Base-by-base conservation (phyloP, 2,329 filamentous ascomycete genomes). In the Graphilbum sp. region DNA sequence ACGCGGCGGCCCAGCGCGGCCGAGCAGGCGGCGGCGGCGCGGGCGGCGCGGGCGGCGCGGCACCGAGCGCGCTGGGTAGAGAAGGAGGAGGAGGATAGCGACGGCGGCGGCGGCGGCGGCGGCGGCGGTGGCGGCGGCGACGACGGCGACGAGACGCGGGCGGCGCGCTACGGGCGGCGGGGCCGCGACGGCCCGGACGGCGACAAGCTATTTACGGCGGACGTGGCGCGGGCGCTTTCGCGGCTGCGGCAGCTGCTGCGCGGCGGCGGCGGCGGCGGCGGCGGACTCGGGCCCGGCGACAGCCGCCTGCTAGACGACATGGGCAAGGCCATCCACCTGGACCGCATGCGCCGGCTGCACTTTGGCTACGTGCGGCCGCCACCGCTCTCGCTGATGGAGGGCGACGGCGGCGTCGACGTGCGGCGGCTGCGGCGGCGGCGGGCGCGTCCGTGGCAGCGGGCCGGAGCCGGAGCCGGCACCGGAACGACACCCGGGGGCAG, bases 281-380 rank as follows among this genome's bases (percentile, higher is more conserved):
- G n/a, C n/a, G n/a, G n/a, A n/a, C n/a, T n/a, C n/a, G n/a, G n/a
- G n/a, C n/a, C n/a, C n/a, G n/a, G n/a, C n/a, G n/a, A n/a, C n/a
- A n/a, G n/a, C n/a, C 11, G 21, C 21, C 11, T 24, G 21, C 21
- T 40, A 20, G 15, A 12, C 15, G 34, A 18, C 4, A 43, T 39
- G n/a, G 39, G n/a, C 33, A 24, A 36, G 21, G 25, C 38, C 21
- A 19, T 46, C 34, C 25, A 37, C 19, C 38, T 47, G 13, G 47
- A 49, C 41, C 43, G 46, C 3, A 35, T 39, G 2, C 44, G 47
- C 1, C 45, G 47, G 11, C 17, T 45, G 7, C 40, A 39, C n/a
- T 37, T 47, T 19, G 38, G 43, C 24, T 34, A 41, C 18, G 19
- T 30, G 5, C 35, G 30, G 29, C 46, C 45, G 9, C 35, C 37